A percentile compares a stretch with the other conserved stretches of the same genome.
These are phyloP conservation scores for Ogataea paradorogensis DNA, from an alignment of 805 yeast species.

Conservation along the genomic window DNA sequence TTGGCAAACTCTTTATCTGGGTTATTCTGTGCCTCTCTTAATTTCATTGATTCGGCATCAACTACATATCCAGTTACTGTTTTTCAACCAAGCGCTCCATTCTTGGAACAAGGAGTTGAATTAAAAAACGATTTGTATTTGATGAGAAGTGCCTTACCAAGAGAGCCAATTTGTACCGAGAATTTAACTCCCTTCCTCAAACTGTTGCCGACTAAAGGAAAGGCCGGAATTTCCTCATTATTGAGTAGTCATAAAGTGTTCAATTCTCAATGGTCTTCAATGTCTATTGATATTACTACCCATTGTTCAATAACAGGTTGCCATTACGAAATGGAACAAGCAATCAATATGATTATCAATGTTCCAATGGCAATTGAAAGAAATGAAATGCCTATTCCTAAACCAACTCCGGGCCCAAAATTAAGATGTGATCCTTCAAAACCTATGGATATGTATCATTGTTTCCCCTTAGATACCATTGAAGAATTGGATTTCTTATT, in stretches of 20 bases:
- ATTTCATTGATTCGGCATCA: slow-evolving; percentile 75
- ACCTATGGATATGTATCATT: slow-evolving; percentile 56
- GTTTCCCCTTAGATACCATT: slow-evolving; percentile 71
- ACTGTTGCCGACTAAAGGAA: slow-evolving; percentile 87
- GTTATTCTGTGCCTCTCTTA: slow-evolving; percentile 89
- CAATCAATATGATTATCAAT: slow-evolving; percentile 70
- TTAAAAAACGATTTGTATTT: slow-evolving; percentile 47
- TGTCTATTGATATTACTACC: slow-evolving; percentile 79
- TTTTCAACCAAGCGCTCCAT: slow-evolving; percentile 28
- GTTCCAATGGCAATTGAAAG: slow-evolving; percentile 66
- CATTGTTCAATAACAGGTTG: slow-evolving; percentile 47
- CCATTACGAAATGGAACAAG: slow-evolving; percentile 54
- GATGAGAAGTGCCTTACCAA: slow-evolving; percentile 83
- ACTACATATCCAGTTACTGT: slow-evolving; percentile 65
- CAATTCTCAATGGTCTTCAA: slow-evolving; percentile 90
- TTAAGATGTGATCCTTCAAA: slow-evolving; percentile 71
- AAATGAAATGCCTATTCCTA: slow-evolving; percentile 68
- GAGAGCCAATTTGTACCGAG: slow-evolving; percentile 96
- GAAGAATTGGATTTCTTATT: slow-evolving; percentile 49
- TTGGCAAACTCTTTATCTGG: slow-evolving; percentile 81
- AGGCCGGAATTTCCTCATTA: slow-evolving; percentile 79
- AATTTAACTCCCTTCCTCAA: slow-evolving; percentile 92
- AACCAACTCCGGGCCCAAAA: slow-evolving; percentile 67
- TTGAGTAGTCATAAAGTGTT: slow-evolving; percentile 88
- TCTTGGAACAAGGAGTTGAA: slow-evolving; percentile 20